Percentiles rank a stretch among this genome's conserved stretches.
Conservation (phyloP, 768 basidiomycete genomes). For the Cyclocybe aegerita region DNA sequence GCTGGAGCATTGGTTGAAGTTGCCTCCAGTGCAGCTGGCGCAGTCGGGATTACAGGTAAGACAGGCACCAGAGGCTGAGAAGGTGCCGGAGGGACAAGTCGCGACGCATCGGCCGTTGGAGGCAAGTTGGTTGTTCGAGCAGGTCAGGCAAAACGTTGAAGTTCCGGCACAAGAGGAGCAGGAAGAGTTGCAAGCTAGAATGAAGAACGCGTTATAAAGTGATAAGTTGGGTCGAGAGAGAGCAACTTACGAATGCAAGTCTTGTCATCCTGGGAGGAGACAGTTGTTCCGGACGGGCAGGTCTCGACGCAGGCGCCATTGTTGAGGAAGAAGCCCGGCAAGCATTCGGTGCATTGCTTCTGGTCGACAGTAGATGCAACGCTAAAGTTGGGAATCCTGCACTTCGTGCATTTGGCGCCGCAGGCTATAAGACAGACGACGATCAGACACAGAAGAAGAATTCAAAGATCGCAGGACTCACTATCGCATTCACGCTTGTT, state of each 20-base stretch:
- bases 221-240: background rate
- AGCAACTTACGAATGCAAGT: constrained; percentile 58
- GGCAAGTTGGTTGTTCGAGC: constrained; percentile 64
- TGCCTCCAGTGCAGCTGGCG: constrained; percentile 66
- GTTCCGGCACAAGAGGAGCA: constrained; percentile 71
- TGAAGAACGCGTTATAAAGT: background rate
- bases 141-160: constrained; percentile 72
- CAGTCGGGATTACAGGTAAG: constrained; percentile 82
- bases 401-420: constrained; percentile 74
- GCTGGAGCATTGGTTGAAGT: constrained; percentile 74
- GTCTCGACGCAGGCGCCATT: constrained; percentile 65
- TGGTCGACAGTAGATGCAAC: constrained; percentile 61
- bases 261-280: constrained; percentile 67
- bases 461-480: constrained; percentile 35
- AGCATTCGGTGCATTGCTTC: constrained; percentile 73
- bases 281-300: constrained; percentile 74
- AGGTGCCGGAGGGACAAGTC: constrained; percentile 69
- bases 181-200: constrained; percentile 64
- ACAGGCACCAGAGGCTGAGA: constrained; percentile 66
- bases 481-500: constrained; percentile 78
- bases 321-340: constrained; percentile 75
- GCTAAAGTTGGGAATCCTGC: constrained; percentile 70
- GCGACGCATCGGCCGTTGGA: constrained; percentile 70
- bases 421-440: constrained; percentile 47
- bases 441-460: constrained; percentile 3